Conservation (phyloP, 768 basidiomycete genomes). For the Lactarius psammicola region DNA sequence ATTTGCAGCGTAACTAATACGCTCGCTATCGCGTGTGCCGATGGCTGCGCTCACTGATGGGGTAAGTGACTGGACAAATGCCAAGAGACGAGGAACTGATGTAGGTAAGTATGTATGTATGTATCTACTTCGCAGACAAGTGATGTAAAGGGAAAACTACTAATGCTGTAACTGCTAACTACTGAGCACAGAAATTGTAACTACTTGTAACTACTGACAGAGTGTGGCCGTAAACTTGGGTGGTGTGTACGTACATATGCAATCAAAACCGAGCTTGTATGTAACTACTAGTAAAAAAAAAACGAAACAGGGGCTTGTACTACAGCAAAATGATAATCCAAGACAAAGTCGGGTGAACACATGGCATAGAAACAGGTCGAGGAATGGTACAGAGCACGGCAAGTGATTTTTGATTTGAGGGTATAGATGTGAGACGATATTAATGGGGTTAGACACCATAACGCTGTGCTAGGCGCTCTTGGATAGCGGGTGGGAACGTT, state of each 20-base stretch:
- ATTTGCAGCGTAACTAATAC: neutral
- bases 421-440: slow-evolving; percentile 15
- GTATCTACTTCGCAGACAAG: slow-evolving; percentile 27
- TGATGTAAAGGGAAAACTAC: slow-evolving; percentile 14
- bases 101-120: slow-evolving; percentile 25
- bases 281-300: slow-evolving; percentile 27
- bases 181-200: slow-evolving; percentile 27
- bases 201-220: slow-evolving; percentile 30
- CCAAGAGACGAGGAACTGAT: slow-evolving; percentile 3
- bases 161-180: slow-evolving; percentile 28
- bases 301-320: slow-evolving; percentile 22
- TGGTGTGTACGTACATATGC: slow-evolving; percentile 27
- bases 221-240: slow-evolving; percentile 18
- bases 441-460: slow-evolving; percentile 68
- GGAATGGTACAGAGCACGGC: slow-evolving; percentile 16
- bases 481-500: slow-evolving; percentile 84
- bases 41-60: slow-evolving; percentile 15
- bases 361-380: slow-evolving; percentile 18
- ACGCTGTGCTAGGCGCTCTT: slow-evolving; percentile 79
- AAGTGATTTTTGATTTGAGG: slow-evolving; percentile 11
- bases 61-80: neutral
- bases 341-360: slow-evolving; percentile 16
- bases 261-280: slow-evolving; percentile 24
- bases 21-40: slow-evolving; percentile 8
- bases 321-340: slow-evolving; percentile 26